A percentile compares a stretch with the other conserved stretches of the same genome.
Evolutionary conservation across 805 yeast genomes (phyloP).

Genomic region (Nakazawaea anatomiae): DNA sequence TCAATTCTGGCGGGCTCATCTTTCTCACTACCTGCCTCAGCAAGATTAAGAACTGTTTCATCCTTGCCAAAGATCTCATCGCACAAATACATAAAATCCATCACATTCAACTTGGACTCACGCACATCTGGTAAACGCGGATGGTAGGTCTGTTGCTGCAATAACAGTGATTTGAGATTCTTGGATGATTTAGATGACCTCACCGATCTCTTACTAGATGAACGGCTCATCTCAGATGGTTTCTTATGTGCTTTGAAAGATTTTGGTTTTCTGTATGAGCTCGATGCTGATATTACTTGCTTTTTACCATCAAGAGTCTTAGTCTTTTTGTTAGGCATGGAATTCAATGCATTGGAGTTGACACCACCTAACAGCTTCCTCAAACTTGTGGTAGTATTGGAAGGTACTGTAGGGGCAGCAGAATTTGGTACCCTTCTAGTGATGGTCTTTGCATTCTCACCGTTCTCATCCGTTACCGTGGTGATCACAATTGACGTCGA

Average conservation of each 20-base stretch:
- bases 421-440: slow-evolving; percentile 22
- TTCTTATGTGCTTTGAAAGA: slow-evolving; percentile 28
- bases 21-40: not conserved
- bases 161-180: not conserved
- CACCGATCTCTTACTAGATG: slow-evolving; percentile 8
- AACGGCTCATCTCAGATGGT: slow-evolving; percentile 10
- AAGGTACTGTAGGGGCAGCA: not conserved
- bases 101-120: slow-evolving; percentile 8
- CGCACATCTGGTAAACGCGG: slow-evolving; percentile 5
- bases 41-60: slow-evolving; percentile 9
- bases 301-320: slow-evolving; percentile 23
- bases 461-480: slow-evolving; percentile 27
- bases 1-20: no score
- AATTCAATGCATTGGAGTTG: slow-evolving; percentile 10
- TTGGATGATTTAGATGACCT: not conserved
- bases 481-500: slow-evolving; percentile 26
- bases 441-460: slow-evolving; percentile 21
- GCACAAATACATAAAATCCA: slow-evolving; percentile 11
- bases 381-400: slow-evolving; percentile 4
- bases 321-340: slow-evolving; percentile 20
- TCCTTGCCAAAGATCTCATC: slow-evolving; percentile 11
- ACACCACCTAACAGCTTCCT: slow-evolving; percentile 6
- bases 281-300: slow-evolving; percentile 37
- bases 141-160: not conserved
- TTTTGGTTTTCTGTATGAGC: slow-evolving; percentile 44